Conservation (phyloP, 2,329 filamentous ascomycete species). For the Neurospora sp. region DNA sequence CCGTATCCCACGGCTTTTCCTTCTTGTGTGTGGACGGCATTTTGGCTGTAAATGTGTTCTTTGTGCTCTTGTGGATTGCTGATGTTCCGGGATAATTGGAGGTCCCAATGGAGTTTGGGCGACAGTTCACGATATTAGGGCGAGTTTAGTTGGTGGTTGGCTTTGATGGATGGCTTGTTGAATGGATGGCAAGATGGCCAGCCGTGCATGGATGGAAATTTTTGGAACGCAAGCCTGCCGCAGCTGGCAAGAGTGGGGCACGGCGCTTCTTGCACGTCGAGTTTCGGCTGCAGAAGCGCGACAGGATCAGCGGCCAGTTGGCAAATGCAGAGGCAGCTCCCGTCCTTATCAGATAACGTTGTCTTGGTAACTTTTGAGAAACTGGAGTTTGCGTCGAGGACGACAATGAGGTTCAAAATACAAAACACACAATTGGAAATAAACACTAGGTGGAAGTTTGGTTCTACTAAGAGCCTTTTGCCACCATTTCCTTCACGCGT, state of each 20-base stretch:
- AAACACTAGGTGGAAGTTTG: too few species aligned
- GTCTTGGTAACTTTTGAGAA: background rate
- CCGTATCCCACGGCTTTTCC: constrained; percentile 91
- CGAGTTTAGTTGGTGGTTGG: background rate
- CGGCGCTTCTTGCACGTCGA: background rate
- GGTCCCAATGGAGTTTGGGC: background rate
- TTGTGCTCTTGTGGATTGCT: background rate
- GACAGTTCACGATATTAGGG: background rate
- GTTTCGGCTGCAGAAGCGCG: background rate
- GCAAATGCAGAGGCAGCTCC: background rate
- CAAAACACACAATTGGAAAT: background rate
- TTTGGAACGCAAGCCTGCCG: constrained; percentile 10
- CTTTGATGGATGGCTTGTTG: background rate
- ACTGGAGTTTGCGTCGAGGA: background rate
- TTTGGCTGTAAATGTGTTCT: constrained; percentile 2
- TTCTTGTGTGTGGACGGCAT: constrained; percentile 87
- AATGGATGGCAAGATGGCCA: background rate
- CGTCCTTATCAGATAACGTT: background rate
- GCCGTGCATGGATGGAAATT: constrained; percentile 12
- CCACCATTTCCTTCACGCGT: too few species aligned
- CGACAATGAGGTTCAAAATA: background rate
- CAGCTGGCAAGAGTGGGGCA: background rate
- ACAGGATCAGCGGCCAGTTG: background rate
- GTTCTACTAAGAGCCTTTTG: too few species aligned
- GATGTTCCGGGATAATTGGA: background rate